phyloP scores from a whole-genome alignment of 352 stramenopile genomes.

The Salisapilia sapeloensis region DNA sequence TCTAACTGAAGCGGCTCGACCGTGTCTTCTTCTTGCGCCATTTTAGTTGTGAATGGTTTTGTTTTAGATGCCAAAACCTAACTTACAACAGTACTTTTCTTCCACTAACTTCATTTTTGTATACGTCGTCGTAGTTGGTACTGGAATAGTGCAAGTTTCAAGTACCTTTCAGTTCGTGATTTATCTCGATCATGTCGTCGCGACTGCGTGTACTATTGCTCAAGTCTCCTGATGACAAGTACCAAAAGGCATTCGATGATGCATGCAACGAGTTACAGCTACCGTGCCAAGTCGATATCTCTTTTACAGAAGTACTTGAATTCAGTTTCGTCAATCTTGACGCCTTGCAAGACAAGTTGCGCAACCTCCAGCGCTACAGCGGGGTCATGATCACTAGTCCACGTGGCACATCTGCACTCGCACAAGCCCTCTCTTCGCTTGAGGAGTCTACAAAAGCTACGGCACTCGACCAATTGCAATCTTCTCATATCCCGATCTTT shows the following conservation, averaged over 20 bases:
- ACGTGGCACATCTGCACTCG: constrained; percentile 36
- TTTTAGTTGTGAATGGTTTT: constrained; percentile 7
- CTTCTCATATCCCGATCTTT: constrained; percentile 16
- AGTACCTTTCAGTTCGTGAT: too few species aligned
- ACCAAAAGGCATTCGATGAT: constrained; percentile 16
- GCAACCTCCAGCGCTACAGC: constrained; percentile 26
- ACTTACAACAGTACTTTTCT: not conserved
- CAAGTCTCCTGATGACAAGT: constrained; percentile 44
- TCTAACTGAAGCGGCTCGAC: constrained; percentile 80
- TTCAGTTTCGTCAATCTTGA: constrained; percentile 48
- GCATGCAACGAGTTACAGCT: not conserved
- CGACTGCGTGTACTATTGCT: constrained; percentile 29
- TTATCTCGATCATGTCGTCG: not conserved
- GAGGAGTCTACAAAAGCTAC: too few species aligned
- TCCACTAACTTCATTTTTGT: not conserved
- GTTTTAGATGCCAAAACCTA: constrained; percentile 2
- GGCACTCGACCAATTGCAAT: constrained; percentile 6
- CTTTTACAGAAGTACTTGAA: constrained; percentile 49
- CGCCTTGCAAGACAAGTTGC: constrained; percentile 15
- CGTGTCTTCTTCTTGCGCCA: constrained; percentile 78
- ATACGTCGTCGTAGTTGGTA: not conserved
- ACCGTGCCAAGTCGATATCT: constrained; percentile 3
- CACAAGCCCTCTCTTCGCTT: too few species aligned
- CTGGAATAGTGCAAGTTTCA: too few species aligned
- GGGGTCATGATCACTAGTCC: constrained; percentile 61